Conservation (phyloP, 2,329 filamentous ascomycete genomes). For the Aotearoamyces nothofagi region DNA sequence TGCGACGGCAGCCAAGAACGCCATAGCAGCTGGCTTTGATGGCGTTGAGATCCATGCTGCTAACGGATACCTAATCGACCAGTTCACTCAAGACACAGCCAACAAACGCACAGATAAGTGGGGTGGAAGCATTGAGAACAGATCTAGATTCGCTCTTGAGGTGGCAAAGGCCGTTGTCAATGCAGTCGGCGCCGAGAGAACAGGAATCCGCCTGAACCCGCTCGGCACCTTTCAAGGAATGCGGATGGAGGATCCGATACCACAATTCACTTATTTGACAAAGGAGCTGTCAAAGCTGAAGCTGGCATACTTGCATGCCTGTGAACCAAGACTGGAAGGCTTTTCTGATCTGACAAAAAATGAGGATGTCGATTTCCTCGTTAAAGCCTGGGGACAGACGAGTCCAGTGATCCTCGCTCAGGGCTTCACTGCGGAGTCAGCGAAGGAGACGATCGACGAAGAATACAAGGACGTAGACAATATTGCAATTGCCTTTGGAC, state of each 20-base stretch:
- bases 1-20: slow-evolving; percentile 22
- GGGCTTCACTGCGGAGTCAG: slow-evolving; percentile 25
- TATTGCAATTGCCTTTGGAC: slow-evolving; percentile 27
- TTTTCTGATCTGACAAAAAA: slow-evolving; percentile 24
- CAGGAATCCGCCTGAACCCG: slow-evolving; percentile 43
- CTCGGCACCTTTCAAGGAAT: slow-evolving; percentile 47
- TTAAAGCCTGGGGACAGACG: slow-evolving; percentile 26
- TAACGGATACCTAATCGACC: slow-evolving; percentile 19
- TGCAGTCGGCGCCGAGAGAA: slow-evolving; percentile 34
- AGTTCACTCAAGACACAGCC: slow-evolving; percentile 16
- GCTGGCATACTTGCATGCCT: slow-evolving; percentile 47
- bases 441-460: slow-evolving; percentile 23
- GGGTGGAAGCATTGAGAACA: slow-evolving; percentile 32
- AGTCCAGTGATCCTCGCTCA: slow-evolving; percentile 34
- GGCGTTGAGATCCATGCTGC: slow-evolving; percentile 28
- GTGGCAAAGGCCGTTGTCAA: slow-evolving; percentile 32
- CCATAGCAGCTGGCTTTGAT: slow-evolving; percentile 38
- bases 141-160: slow-evolving; percentile 35
- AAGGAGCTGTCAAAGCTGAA: slow-evolving; percentile 31
- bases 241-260: slow-evolving; percentile 44
- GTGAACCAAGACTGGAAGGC: slow-evolving; percentile 27
- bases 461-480: slow-evolving; percentile 15
- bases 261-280: slow-evolving; percentile 46
- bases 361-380: slow-evolving; percentile 25
- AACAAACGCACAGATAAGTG: slow-evolving; percentile 39